These are phyloP conservation scores for Nemania sp. DNA, from an alignment of 2,329 filamentous ascomycete species.

Conservation along the genomic window DNA sequence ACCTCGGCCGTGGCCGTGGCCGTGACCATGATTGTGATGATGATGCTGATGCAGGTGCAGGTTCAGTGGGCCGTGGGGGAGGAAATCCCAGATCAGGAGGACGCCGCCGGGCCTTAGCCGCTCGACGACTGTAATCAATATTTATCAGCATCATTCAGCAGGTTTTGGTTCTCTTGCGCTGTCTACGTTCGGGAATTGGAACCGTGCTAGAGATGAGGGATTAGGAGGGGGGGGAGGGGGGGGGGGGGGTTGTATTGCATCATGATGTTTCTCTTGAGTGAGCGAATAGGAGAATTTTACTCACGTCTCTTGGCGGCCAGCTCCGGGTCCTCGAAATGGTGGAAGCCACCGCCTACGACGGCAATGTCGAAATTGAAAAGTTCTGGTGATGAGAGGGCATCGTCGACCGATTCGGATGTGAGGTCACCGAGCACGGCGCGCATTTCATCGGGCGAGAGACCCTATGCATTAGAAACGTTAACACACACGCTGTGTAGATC, in stretches of 20 bases:
- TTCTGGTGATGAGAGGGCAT: constrained; percentile 60
- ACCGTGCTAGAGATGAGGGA: background rate
- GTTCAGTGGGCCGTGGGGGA: constrained; percentile 53
- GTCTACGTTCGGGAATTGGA: background rate
- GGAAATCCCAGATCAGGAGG: constrained; percentile 70
- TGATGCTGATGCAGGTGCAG: background rate
- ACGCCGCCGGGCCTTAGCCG: constrained; percentile 69
- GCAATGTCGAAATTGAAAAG: constrained; percentile 73
- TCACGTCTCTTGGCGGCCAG: constrained; percentile 40
- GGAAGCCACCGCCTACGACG: constrained; percentile 65
- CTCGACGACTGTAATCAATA: constrained; percentile 51
- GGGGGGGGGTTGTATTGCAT: too few species aligned
- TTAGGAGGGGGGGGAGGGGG: background rate
- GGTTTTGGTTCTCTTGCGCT: background rate
- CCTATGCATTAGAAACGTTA: constrained; percentile 42
- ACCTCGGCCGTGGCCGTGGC: background rate
- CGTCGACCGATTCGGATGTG: constrained; percentile 49
- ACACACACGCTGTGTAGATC: background rate
- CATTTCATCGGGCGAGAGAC: constrained; percentile 57
- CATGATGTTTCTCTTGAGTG: too few species aligned
- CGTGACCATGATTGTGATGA: constrained; percentile 11
- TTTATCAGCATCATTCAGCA: background rate
- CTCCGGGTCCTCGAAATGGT: constrained; percentile 69
- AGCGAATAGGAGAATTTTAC: background rate
- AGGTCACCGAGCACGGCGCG: constrained; percentile 63